Base-by-base conservation (phyloP, 208 protist species). In the Naegleria gruberi region DNA sequence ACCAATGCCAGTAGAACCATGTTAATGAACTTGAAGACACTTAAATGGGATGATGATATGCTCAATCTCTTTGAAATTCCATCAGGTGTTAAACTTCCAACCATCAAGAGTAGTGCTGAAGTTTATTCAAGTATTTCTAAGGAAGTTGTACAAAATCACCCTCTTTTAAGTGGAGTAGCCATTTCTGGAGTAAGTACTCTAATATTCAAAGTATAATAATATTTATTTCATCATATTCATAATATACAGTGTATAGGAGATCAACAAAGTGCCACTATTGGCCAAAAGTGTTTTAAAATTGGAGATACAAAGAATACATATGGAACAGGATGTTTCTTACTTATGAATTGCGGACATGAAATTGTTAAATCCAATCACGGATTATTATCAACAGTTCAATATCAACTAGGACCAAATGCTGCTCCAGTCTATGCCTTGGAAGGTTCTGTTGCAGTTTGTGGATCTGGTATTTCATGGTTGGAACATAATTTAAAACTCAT, bases 291-390 rank as follows among this genome's bases (percentile, higher is more conserved):
- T 92, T 97, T 99, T 82, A 37, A 91, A 7, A 44, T 90, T 10
- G 97, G 98, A 42, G 95, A 98, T n/a, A 94, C 95, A 0, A 99
- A 99, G 91, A 98, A 95, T 90, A 99, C 98, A 3, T 99, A 98
- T 93, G 99, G 99, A 23, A 99, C 99, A 1, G 99, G 99, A 17
- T 98, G 97, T 92, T 99, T 99, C 93, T 90, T 99, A 41, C 94
- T 99, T 26, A 95, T 97, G 92, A 99, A 99, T 91, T 98, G 97
- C 12, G 98, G 98, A n/a, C 91, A 92, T n/a, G 90, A 92, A 37
- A 87, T 92, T 37, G 91, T 97, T 41, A 93, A 95, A 51, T 98
- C 96, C 0, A 93, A 93, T 41, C 92, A 98, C 92, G 98, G 98
- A 19, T 93, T 99, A 34, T 92, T 99, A 1, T 96, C 97, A 37